Base-by-base conservation (phyloP, 2,329 filamentous ascomycete species). In the Pseudocercospora fuligena region DNA sequence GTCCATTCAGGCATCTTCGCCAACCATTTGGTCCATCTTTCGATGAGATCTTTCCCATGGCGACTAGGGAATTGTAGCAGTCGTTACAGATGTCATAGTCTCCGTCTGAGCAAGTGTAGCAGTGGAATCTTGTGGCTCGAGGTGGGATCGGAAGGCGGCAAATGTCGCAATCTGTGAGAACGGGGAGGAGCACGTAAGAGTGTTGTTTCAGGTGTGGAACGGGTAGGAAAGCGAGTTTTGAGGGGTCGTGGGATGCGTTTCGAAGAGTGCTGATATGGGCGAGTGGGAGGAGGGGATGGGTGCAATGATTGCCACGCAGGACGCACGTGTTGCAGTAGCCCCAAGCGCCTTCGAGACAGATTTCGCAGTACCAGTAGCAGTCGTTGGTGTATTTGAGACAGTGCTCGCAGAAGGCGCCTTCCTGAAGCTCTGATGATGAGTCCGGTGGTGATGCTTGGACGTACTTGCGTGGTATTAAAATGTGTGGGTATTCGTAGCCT, bases 261-360 rank as follows among this genome's bases (percentile, higher is more conserved):
- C 60, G 56, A 66, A 71, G 66, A 63, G 69, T 62, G 75, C 67
- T 70, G 69, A 75, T 83, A 71, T 93, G 90, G 0, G 89, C 87
- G 53, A 97, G 82, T 0, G 94, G 92, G 0, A 97, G 82, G 0
- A 98, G 83, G 6, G 91, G 85, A 75, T 98, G 94, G 0, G 89
- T 91, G 79, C 94, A 98, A 66, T 89, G 91, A 66, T 86, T 85
- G 16, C 92, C 93, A 77, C 90, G 89, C 66, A 94, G 94, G 31
- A 97, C 92, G 71, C 94, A 98, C 67, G 85, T 82, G 73, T 94
- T 93, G 80, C 94, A 98, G 77, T 92, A 97, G 0, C 94, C 94
- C 94, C 94, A 98, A 75, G 96, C 94, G 5, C 93, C 94, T 69
- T 95, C 89, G 73, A 97, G 97, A 80, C 94, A 98, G 27, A 85